Evolutionary conservation across 2,329 filamentous ascomycete species (phyloP), one percentile per base, ranked within the genome.

Genomic region (Fusarium transvaalense): DNA sequence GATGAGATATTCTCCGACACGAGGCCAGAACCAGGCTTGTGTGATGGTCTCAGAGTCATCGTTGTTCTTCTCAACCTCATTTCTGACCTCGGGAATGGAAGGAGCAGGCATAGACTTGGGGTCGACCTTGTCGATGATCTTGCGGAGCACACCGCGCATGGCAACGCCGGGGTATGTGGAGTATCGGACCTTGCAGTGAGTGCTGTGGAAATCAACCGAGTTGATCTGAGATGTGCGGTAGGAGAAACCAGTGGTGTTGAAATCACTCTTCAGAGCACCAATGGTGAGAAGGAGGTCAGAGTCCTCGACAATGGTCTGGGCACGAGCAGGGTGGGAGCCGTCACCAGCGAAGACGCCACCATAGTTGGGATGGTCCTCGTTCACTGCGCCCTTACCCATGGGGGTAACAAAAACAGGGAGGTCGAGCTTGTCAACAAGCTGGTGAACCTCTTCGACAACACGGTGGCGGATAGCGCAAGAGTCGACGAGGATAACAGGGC

Each of bases 401-500:
- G 93, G 92, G 0, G 93, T 91, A n/a, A 94, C 92, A 72, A 96
- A 97, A 0, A 92, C 91, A 6, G 94, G 93, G 10, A 97, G 82
- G 6, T 88, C 84, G 1, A 92, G 92, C 78, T 90, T 92, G 63
- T 90, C 83, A 52, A 97, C 82, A 17, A 97, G 82, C 10, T 87
- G 86, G 71, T 92, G 88, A 19, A 93, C 89, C 78, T 96, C 92
- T 1, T 88, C 78, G 2, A 94, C 78, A 17, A 91, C 91, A 41
- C 90, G 85, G 75, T 96, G 92, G 34, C 93, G 89, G 68, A 94
- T 89, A 13, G 92, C 91, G 74, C 93, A 96, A 34, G 92, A 92
- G 77, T 97, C 94, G 8, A 97, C 89, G 9, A 97, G 83, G 37
- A 97, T 88, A 38, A 96, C 82, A 5, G 94, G 93, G 58, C 88